Conservation (phyloP, 1,284 basidiomycete genomes). For the Apiotrichum brassicae region DNA sequence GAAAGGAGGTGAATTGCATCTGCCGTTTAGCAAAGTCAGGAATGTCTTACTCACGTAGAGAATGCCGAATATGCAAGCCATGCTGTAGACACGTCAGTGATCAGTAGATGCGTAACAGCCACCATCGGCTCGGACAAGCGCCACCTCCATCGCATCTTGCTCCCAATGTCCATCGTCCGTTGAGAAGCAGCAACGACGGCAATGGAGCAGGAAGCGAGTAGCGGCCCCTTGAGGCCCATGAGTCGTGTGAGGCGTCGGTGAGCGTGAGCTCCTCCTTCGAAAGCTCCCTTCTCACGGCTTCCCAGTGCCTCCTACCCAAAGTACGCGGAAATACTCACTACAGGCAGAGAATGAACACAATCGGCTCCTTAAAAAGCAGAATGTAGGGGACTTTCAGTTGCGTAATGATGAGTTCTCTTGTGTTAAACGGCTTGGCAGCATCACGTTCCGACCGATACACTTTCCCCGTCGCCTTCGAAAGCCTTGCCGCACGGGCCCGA, state of each 20-base stretch:
- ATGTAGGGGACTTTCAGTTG: slow-evolving; percentile 44
- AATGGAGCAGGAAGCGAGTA: no score
- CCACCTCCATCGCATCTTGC: no score
- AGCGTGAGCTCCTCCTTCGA: no score
- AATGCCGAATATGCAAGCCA: slow-evolving; percentile 44
- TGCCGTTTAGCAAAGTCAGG: neutral
- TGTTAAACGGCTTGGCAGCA: slow-evolving; percentile 31
- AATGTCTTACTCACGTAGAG: slow-evolving; percentile 24
- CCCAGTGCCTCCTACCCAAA: no score
- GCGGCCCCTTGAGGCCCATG: no score
- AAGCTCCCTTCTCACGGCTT: no score
- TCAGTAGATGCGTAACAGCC: no score
- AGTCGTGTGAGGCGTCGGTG: no score
- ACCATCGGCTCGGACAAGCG: no score
- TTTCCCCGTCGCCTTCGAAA: slow-evolving; percentile 43
- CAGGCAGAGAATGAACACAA: slow-evolving; percentile 46
- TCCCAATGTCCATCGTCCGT: no score
- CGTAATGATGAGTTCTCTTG: slow-evolving; percentile 34
- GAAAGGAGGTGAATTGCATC: slow-evolving; percentile 31
- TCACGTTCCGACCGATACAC: slow-evolving; percentile 44
- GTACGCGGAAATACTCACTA: slow-evolving; percentile 30
- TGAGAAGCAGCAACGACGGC: no score
- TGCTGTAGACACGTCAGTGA: no score
- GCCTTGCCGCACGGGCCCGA: slow-evolving; percentile 33
- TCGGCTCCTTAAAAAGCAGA: slow-evolving; percentile 45